These are phyloP conservation scores for Nemania serpens DNA, from an alignment of 2,329 filamentous ascomycete species.

Conservation along the genomic window DNA sequence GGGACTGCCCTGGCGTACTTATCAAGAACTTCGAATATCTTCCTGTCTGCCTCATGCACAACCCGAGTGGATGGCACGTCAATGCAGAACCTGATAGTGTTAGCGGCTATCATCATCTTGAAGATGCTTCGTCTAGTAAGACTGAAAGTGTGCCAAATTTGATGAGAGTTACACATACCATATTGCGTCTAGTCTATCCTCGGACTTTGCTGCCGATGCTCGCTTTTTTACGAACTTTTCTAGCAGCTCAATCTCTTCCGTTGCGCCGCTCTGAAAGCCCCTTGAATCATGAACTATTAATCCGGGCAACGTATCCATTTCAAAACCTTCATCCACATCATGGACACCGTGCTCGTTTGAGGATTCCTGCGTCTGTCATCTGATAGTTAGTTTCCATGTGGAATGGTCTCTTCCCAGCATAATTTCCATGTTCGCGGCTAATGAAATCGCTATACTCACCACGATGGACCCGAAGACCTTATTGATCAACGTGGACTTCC, in stretches of 20 bases:
- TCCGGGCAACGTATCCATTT: constrained; percentile 36
- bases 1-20: constrained; percentile 30
- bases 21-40: constrained; percentile 32
- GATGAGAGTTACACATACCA: constrained; percentile 28
- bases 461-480: constrained; percentile 35
- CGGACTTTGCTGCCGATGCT: constrained; percentile 15
- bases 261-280: constrained; percentile 36
- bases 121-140: not conserved
- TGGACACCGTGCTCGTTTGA: constrained; percentile 34
- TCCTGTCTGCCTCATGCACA: constrained; percentile 35
- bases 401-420: not conserved
- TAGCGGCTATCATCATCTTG: not conserved
- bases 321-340: constrained; percentile 37
- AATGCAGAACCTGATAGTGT: constrained; percentile 34
- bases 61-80: constrained; percentile 33
- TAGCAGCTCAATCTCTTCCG: constrained; percentile 32
- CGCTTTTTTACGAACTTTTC: constrained; percentile 36
- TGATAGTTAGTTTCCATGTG: constrained; percentile 6
- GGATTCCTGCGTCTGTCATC: constrained; percentile 33
- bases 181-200: constrained; percentile 35
- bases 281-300: constrained; percentile 39
- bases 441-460: constrained; percentile 19
- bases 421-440: not conserved
- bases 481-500: constrained; percentile 38
- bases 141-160: not conserved